Evolutionary conservation across 2,329 filamentous ascomycete genomes (phyloP).

Genomic region (Emergomyces pasteurianus): DNA sequence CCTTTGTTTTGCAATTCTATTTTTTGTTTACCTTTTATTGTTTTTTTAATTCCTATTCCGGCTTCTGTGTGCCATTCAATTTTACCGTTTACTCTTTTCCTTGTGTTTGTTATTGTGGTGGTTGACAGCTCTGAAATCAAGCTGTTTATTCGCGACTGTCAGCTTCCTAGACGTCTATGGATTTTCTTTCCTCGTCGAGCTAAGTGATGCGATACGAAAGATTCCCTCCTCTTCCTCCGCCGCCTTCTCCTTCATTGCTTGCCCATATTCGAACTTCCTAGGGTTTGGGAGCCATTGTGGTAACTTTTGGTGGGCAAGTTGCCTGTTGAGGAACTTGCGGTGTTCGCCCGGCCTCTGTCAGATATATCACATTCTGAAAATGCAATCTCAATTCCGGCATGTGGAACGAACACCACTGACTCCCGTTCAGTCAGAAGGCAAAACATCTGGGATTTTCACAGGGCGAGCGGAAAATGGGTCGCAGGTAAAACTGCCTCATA

Average conservation of each 20-base stretch:
- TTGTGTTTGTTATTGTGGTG: constrained; percentile 1
- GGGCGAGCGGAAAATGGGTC: not conserved
- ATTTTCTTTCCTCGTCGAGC: not conserved
- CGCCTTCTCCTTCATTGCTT: not conserved
- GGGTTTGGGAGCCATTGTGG: not conserved
- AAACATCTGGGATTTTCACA: not conserved
- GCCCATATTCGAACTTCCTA: not conserved
- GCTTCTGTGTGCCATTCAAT: not conserved
- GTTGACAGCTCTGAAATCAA: constrained; percentile 2
- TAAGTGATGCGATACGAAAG: constrained; percentile 4
- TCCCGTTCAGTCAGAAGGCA: constrained; percentile 2
- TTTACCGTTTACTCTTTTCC: not conserved
- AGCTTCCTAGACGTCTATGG: not conserved
- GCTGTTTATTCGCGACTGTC: not conserved
- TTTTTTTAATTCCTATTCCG: not conserved
- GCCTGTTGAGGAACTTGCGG: not conserved
- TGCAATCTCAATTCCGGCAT: not conserved
- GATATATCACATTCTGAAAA: not conserved
- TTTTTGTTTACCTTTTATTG: not conserved
- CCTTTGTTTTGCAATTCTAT: not conserved
- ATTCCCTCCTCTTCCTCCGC: not conserved
- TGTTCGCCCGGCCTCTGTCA: too few species aligned
- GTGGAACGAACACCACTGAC: not conserved
- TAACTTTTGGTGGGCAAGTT: not conserved
- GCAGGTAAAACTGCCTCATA: not conserved